Conservation (phyloP, 2,329 filamentous ascomycete genomes). For the Ceratocystis harringtonii region DNA sequence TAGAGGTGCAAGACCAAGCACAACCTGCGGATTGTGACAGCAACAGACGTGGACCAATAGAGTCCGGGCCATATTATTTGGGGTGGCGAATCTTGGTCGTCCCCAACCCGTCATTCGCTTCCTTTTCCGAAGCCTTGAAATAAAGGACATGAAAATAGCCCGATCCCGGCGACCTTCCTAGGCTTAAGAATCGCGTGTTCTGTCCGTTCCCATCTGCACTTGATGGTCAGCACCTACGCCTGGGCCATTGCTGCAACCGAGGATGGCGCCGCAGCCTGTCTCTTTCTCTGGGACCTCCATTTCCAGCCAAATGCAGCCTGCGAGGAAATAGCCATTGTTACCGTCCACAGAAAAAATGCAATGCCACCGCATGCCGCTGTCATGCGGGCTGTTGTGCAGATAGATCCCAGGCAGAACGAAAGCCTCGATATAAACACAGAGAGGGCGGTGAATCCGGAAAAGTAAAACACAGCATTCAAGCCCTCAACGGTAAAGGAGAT, state of each 20-base stretch:
- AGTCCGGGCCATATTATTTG: neutral
- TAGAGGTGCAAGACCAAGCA: neutral
- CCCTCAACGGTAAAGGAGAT: conserved; percentile 35
- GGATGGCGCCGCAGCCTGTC: conserved; percentile 23
- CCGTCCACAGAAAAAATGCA: conserved; percentile 39
- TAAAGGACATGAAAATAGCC: neutral
- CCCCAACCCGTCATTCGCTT: neutral
- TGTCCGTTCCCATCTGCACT: conserved; percentile 20
- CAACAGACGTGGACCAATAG: neutral
- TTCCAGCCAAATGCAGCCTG: conserved; percentile 30
- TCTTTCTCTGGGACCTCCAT: conserved; percentile 24
- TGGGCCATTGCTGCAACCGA: conserved; percentile 1
- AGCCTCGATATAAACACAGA: conserved; percentile 41
- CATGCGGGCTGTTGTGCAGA: conserved; percentile 41
- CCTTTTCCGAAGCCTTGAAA: neutral
- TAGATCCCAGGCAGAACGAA: conserved; percentile 40
- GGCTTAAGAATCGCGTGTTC: too few species aligned
- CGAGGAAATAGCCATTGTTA: conserved; percentile 31
- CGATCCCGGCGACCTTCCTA: neutral
- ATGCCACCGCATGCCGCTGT: conserved; percentile 40
- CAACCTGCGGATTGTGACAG: neutral
- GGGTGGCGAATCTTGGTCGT: neutral
- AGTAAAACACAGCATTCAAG: conserved; percentile 41
- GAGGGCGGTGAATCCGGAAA: conserved; percentile 44
- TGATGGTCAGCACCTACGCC: neutral